Evolutionary conservation across 352 stramenopile genomes (phyloP).

Genomic region (Phytophthora sojae): DNA sequence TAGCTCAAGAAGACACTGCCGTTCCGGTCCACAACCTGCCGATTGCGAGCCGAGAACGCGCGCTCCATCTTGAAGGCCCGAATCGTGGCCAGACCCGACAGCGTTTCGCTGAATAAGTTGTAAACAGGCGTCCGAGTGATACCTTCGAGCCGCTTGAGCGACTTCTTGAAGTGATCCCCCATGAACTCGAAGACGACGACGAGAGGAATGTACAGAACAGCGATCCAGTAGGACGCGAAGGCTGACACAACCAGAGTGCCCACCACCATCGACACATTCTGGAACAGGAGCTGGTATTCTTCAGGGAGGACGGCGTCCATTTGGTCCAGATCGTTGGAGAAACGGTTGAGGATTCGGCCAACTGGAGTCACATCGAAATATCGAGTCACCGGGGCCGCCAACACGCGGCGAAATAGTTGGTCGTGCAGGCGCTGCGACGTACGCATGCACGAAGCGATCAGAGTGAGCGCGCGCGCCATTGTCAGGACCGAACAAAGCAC

Average conservation of each 20-base stretch:
- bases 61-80: slow-evolving; percentile 66
- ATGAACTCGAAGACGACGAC: slow-evolving; percentile 55
- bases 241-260: slow-evolving; percentile 47
- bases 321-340: slow-evolving; percentile 66
- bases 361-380: slow-evolving; percentile 72
- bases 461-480: slow-evolving; percentile 32
- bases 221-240: slow-evolving; percentile 47
- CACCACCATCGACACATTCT: slow-evolving; percentile 37
- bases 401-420: slow-evolving; percentile 50
- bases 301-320: slow-evolving; percentile 50
- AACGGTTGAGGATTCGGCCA: slow-evolving; percentile 62
- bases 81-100: slow-evolving; percentile 93
- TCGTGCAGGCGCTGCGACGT: slow-evolving; percentile 47
- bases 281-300: slow-evolving; percentile 50
- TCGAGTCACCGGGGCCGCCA: slow-evolving; percentile 51
- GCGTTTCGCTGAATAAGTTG: slow-evolving; percentile 90
- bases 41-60: slow-evolving; percentile 43
- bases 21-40: slow-evolving; percentile 42
- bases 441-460: slow-evolving; percentile 47
- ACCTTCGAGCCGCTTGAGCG: slow-evolving; percentile 94
- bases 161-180: slow-evolving; percentile 90
- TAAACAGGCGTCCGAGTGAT: slow-evolving; percentile 91
- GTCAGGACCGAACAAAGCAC: slow-evolving; percentile 34
- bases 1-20: slow-evolving; percentile 44
- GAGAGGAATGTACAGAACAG: slow-evolving; percentile 64